Evolutionary conservation across 2,329 filamentous ascomycete species (phyloP).

Genomic region (Colletotrichum truncatum): DNA sequence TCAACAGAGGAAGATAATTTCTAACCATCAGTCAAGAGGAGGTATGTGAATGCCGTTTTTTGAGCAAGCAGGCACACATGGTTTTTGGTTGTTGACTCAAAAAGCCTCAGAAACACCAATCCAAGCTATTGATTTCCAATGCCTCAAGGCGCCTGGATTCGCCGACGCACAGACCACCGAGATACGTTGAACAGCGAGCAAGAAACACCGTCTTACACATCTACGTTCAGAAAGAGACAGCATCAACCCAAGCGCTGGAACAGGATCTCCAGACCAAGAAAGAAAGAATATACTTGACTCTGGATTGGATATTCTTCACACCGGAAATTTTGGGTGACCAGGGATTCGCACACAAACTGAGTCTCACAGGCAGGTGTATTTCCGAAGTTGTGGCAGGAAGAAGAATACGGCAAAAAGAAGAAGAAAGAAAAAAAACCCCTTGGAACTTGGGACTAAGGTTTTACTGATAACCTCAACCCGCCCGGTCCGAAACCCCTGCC

Average conservation of each 20-base stretch:
- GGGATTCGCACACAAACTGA: no score
- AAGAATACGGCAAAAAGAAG: no score
- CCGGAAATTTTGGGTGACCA: no score
- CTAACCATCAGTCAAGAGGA: conserved; percentile 7
- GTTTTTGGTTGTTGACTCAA: conserved; percentile 14
- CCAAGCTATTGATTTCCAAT: conserved; percentile 1
- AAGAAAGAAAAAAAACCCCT: no score
- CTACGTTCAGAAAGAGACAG: background rate
- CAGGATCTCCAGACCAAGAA: background rate
- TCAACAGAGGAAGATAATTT: background rate
- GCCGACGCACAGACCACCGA: conserved; percentile 1
- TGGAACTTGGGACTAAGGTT: no score
- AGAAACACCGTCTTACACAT: background rate
- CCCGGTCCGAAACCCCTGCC: conserved; percentile 11
- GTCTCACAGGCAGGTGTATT: no score
- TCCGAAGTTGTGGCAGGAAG: no score
- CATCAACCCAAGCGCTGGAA: background rate
- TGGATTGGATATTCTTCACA: no score
- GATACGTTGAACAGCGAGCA: background rate
- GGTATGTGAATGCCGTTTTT: conserved; percentile 2
- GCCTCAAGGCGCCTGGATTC: conserved; percentile 7
- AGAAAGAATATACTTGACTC: background rate
- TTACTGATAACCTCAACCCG: background rate
- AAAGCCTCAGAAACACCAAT: conserved; percentile 3
- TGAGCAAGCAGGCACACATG: background rate